Base-by-base conservation (phyloP, 2,329 filamentous ascomycete genomes). In the Fusarium albidum region DNA sequence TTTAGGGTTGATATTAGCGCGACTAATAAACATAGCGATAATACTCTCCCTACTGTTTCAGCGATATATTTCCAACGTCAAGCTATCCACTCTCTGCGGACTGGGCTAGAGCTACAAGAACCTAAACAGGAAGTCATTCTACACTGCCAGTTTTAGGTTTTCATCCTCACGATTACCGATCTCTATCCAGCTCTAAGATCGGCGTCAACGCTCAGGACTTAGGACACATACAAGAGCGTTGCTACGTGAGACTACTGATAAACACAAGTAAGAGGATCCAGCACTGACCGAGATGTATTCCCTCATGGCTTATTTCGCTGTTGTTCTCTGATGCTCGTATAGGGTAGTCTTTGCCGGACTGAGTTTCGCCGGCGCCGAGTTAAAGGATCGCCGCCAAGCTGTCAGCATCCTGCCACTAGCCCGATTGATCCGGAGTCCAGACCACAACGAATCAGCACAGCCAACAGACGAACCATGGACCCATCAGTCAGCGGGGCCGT, bases 371-470 rank as follows among this genome's bases (percentile, higher is more conserved):
- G 14, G n/a, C 13, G 26, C 9, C 18, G 26, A 39, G 37, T 26
- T 29, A 41, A 41, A 31, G 25, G 27, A 21, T 21, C 21, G 21
- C 21, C 21, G 21, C 21, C 21, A 21, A 21, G 21, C 7, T 21
- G 21, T 21, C 21, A 21, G 21, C 21, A 4, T 21, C 26, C 13
- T 29, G 44, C 45, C 35, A 48, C 35, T 11, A 28, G 45, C 40
- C 29, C 32, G 25, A 31, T 14, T 14, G 18, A 31, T 41, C 25
- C 18, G 13, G 43, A 34, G 31, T 48, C 28, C 33, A 39, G 45
- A 31, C 21, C 21, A 18, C 15, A 35, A 48, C 45, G 35, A 48
- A 40, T 48, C 32, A 46, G 21, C 18, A 28, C 12, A 14, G 12
- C 18, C 15, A 25, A 14, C 28, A 28, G 40, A 43, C 15, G 28